These are phyloP conservation scores for Zymoseptoria crescenta DNA, from an alignment of 2,329 filamentous ascomycete genomes.

Conservation along the genomic window DNA sequence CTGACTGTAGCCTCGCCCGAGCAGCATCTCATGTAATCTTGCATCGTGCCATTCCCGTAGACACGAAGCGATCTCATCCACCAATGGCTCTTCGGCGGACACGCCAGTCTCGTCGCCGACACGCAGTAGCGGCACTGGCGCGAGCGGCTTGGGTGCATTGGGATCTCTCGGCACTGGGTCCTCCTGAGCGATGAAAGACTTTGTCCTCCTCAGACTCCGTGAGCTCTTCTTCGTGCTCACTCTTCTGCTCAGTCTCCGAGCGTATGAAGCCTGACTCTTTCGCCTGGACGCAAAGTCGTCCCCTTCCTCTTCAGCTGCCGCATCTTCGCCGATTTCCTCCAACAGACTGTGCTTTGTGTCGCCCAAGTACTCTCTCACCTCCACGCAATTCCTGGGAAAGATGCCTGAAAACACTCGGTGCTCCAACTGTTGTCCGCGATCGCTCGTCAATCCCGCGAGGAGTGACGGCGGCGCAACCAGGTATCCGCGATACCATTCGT, in stretches of 20 bases:
- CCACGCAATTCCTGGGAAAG: constrained; percentile 88
- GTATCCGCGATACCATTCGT: constrained; percentile 91
- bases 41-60: constrained; percentile 97
- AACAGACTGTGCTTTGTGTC: neutral
- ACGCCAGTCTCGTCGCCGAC: constrained; percentile 95
- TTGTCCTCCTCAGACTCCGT: constrained; percentile 19
- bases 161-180: constrained; percentile 49
- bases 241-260: constrained; percentile 24
- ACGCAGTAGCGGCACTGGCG: constrained; percentile 93
- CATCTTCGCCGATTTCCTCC: constrained; percentile 11
- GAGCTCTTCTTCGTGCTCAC: constrained; percentile 23
- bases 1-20: constrained; percentile 71
- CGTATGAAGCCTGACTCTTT: constrained; percentile 25
- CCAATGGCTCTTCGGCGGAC: constrained; percentile 77
- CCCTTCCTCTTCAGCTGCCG: constrained; percentile 4
- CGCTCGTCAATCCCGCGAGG: constrained; percentile 81
- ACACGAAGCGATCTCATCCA: constrained; percentile 96
- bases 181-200: constrained; percentile 13
- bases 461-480: constrained; percentile 89
- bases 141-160: constrained; percentile 66
- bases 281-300: constrained; percentile 6
- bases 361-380: constrained; percentile 85
- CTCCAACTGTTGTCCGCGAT: constrained; percentile 87
- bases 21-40: constrained; percentile 83
- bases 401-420: constrained; percentile 97